phyloP scores from a whole-genome alignment of 1,139 yeast genomes.

The Suhomyces bokatorum region DNA sequence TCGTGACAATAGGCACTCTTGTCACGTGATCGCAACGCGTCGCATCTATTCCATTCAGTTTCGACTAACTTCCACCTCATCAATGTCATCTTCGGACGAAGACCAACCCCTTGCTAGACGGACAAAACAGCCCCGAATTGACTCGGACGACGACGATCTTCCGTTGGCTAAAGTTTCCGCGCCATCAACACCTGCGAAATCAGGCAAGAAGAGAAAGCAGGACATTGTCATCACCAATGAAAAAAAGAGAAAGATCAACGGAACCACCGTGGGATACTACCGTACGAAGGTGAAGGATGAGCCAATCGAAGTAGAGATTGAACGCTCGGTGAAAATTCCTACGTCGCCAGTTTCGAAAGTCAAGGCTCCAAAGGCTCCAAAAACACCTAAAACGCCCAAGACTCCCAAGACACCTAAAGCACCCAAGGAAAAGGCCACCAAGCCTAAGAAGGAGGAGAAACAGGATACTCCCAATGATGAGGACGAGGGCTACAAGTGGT shows the following conservation, averaged over 20 bases:
- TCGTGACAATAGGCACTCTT: no score
- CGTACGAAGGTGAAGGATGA: conserved; percentile 3
- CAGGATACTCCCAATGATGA: conserved; percentile 28
- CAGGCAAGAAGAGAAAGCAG: conserved; percentile 1
- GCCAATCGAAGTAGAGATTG: background rate
- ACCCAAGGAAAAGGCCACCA: background rate
- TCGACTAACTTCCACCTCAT: background rate
- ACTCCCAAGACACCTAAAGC: conserved; percentile 7
- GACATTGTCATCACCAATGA: conserved; percentile 9
- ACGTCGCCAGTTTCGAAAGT: background rate
- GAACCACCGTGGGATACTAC: background rate
- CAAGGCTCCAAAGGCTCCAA: conserved; percentile 1
- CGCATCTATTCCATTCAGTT: background rate
- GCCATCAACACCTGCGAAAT: background rate
- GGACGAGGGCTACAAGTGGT: conserved; percentile 73
- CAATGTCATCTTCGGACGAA: conserved; percentile 10
- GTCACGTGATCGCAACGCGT: background rate
- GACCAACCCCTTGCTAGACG: conserved; percentile 9
- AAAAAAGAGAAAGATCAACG: conserved; percentile 8
- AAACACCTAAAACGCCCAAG: conserved; percentile 8
- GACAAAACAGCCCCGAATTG: conserved; percentile 3
- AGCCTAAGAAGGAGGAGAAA: conserved; percentile 2
- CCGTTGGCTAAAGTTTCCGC: conserved; percentile 12
- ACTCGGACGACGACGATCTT: conserved; percentile 15
- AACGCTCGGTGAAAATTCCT: background rate